These are phyloP conservation scores for Musa troglodytarum DNA, from an alignment of 176 grass and related monocot genomes.

Conservation along the genomic window DNA sequence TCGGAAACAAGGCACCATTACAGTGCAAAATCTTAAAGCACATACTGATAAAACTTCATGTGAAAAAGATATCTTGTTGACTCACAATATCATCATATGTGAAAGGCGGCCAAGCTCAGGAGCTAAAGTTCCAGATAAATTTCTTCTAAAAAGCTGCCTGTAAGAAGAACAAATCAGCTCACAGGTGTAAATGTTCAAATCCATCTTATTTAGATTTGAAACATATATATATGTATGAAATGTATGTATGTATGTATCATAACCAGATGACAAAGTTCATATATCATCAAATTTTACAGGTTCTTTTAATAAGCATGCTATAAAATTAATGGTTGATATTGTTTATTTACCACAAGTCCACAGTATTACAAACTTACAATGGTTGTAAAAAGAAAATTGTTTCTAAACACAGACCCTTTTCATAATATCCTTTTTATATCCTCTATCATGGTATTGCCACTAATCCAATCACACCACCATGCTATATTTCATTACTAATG, in stretches of 20 bases:
- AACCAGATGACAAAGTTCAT: background rate
- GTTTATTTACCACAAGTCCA: background rate
- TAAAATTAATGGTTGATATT: background rate
- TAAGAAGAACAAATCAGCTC: slow-evolving; percentile 14
- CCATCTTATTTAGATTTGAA: background rate
- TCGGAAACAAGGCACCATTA: background rate
- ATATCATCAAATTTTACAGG: background rate
- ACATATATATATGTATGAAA: background rate
- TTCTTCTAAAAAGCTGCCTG: slow-evolving; percentile 72
- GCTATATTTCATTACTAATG: no score
- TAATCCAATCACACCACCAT: no score
- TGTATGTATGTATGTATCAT: no score
- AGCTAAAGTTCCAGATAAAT: slow-evolving; percentile 68
- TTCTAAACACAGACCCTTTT: background rate
- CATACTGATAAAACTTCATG: background rate
- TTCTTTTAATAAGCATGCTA: background rate
- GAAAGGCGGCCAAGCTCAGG: slow-evolving; percentile 71
- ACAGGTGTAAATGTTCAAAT: background rate
- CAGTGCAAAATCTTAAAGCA: slow-evolving; percentile 5
- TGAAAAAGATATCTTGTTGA: background rate
- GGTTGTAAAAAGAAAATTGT: background rate
- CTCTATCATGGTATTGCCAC: background rate
- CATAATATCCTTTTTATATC: background rate
- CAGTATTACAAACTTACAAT: background rate
- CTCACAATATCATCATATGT: slow-evolving; percentile 84